Base-by-base conservation (phyloP, 768 basidiomycete species). In the Lenzites betulinus region DNA sequence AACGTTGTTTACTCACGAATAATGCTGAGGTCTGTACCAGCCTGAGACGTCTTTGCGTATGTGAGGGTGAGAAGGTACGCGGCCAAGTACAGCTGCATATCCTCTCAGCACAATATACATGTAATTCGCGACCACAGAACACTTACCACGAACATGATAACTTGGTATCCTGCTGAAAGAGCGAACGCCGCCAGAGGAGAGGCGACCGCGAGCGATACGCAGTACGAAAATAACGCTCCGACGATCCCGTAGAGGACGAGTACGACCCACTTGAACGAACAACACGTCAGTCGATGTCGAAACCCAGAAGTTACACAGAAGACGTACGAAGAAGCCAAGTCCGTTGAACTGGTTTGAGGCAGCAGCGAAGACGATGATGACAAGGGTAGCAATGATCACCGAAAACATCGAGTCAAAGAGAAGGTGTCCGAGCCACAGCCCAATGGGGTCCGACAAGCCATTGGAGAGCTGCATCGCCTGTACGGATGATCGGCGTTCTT, bases 381-480 rank as follows among this genome's bases (percentile, higher is more conserved):
- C 82, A 51, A 90, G 74, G 1, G 87, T 87, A 1, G 90, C 79
- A 22, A 83, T 69, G n/a, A 87, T 71, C 16, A 87, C 64, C 3
- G 82, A 79, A 59, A 83, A 80, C 11, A 88, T 78, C 8, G 83
- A 78, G 66, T 93, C 91, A 71, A 89, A 90, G 68, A 88, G 74
- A 16, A 92, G 77, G 72, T 93, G 91, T 2, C 91, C 91, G 3
- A 93, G 75, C 89, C 90, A 91, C 44, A 92, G 75, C 2, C 87
- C 89, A 49, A 84, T 70, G 20, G 88, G 85, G 66, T 90, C 78
- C 1, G 85, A 79, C 26, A 92, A 72, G 1, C 90, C 90, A 69
- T 92, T 90, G 36, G 87, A 89, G 36, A 88, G 76, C 67, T 92
- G 90, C 88, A 92, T 93, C 2, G 90, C 87, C 69, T 92, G 89